phyloP scores from a whole-genome alignment of 306 rosid species.

The Gleditsia sinensis region DNA sequence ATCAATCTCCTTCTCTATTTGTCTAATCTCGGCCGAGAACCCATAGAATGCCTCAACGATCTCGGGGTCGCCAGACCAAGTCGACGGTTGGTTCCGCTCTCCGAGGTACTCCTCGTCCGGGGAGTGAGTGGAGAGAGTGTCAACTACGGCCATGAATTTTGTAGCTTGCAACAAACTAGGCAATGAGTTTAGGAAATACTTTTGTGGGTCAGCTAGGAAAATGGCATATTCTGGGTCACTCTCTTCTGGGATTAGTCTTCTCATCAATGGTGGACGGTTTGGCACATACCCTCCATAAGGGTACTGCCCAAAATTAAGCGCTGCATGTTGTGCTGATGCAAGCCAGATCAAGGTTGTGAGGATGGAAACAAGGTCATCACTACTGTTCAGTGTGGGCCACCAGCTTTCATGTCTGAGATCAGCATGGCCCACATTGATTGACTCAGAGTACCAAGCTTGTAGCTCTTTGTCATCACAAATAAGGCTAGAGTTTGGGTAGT shows the following conservation, averaged over 20 bases:
- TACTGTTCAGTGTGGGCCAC: constrained; percentile 77
- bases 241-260: constrained; percentile 79
- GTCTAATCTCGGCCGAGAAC: constrained; percentile 62
- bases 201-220: constrained; percentile 81
- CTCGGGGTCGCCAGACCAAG: constrained; percentile 70
- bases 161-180: constrained; percentile 58
- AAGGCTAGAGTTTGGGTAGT: constrained; percentile 64
- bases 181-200: constrained; percentile 60
- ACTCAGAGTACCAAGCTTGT: constrained; percentile 86
- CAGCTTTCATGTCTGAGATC: constrained; percentile 67
- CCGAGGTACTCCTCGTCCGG: constrained; percentile 91
- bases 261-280: constrained; percentile 85
- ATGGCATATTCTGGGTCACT: constrained; percentile 66
- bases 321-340: constrained; percentile 95
- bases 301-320: constrained; percentile 95
- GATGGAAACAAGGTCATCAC: constrained; percentile 63
- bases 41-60: constrained; percentile 65
- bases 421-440: constrained; percentile 89
- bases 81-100: constrained; percentile 71
- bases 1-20: constrained; percentile 73
- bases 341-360: constrained; percentile 86
- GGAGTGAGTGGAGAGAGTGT: constrained; percentile 81
- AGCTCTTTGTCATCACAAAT: constrained; percentile 71
- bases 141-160: constrained; percentile 82
- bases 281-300: constrained; percentile 97